phyloP scores from a whole-genome alignment of 1,284 basidiomycete species.

The Sanghuangporus baumii region DNA sequence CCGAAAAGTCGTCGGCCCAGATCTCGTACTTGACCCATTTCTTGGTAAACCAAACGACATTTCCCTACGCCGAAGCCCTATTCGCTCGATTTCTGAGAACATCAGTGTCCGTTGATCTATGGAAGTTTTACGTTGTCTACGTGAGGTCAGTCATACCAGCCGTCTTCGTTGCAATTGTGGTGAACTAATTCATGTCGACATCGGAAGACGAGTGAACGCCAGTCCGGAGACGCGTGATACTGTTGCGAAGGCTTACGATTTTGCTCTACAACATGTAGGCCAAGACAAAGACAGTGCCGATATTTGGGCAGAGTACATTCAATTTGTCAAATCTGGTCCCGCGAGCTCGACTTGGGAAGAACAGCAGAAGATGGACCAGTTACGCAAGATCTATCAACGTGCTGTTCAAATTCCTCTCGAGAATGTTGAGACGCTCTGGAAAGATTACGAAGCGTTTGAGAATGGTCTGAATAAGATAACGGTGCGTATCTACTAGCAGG shows the following conservation, averaged over 20 bases:
- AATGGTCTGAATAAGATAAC: slow-evolving; percentile 88
- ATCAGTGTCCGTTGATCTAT: slow-evolving; percentile 82
- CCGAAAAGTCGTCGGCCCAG: slow-evolving; percentile 59
- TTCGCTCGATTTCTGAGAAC: slow-evolving; percentile 80
- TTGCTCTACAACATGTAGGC: slow-evolving; percentile 86
- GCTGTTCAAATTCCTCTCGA: slow-evolving; percentile 92
- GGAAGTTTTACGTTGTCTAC: slow-evolving; percentile 82
- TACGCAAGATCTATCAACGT: slow-evolving; percentile 90
- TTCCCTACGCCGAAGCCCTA: slow-evolving; percentile 67
- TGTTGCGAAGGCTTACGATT: slow-evolving; percentile 90
- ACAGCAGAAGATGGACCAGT: slow-evolving; percentile 90
- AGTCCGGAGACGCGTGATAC: slow-evolving; percentile 60
- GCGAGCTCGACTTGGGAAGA: slow-evolving; percentile 89
- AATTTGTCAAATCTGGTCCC: slow-evolving; percentile 78
- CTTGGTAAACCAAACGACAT: slow-evolving; percentile 50
- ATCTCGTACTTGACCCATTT: slow-evolving; percentile 82
- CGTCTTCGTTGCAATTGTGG: not conserved
- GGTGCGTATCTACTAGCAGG: slow-evolving; percentile 30
- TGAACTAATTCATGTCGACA: not conserved
- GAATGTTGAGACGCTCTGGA: slow-evolving; percentile 93
- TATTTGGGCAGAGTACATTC: slow-evolving; percentile 78
- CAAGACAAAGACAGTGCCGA: slow-evolving; percentile 74
- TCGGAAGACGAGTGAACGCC: slow-evolving; percentile 44
- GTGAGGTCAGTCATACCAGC: slow-evolving; percentile 51
- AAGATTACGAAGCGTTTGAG: slow-evolving; percentile 93